Evolutionary conservation across 192 early-diverging fungal genomes (phyloP).

Genomic region (Umbelopsis isabellina): DNA sequence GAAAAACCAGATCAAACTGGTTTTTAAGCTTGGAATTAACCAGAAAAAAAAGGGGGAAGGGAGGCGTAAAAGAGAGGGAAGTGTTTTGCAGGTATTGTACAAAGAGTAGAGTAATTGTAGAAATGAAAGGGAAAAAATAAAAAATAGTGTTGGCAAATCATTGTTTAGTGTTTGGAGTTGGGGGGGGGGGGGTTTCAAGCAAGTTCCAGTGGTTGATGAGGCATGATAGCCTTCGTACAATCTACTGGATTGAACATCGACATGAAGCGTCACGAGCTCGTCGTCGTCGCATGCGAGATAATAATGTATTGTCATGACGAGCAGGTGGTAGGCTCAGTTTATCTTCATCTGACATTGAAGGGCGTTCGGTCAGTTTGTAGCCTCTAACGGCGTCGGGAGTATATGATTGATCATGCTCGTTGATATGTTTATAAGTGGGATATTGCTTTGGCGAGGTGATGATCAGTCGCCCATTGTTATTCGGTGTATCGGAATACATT

Average conservation of each 20-base stretch:
- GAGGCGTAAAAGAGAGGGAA: neutral
- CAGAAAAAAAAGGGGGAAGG: neutral
- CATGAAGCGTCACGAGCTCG: neutral
- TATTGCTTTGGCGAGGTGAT: slow-evolving; percentile 15
- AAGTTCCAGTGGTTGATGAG: neutral
- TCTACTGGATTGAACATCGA: slow-evolving; percentile 6
- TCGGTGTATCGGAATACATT: neutral
- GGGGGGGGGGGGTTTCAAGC: neutral
- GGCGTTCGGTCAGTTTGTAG: neutral
- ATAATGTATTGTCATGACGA: neutral
- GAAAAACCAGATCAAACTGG: neutral
- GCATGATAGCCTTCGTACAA: neutral
- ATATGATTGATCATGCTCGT: neutral
- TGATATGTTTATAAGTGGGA: slow-evolving; percentile 1
- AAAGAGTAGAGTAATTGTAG: neutral
- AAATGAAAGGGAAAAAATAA: neutral
- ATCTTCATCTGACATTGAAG: neutral
- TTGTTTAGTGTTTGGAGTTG: neutral
- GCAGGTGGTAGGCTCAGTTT: neutral
- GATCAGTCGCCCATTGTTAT: slow-evolving; percentile 2
- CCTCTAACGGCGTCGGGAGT: slow-evolving; percentile 1
- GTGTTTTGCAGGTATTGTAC: neutral
- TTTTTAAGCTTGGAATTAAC: neutral
- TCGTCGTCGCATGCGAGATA: neutral
- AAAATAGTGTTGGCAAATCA: neutral